These are phyloP conservation scores for Penicillium angulare DNA, from an alignment of 495 filamentous ascomycete species.

Conservation along the genomic window DNA sequence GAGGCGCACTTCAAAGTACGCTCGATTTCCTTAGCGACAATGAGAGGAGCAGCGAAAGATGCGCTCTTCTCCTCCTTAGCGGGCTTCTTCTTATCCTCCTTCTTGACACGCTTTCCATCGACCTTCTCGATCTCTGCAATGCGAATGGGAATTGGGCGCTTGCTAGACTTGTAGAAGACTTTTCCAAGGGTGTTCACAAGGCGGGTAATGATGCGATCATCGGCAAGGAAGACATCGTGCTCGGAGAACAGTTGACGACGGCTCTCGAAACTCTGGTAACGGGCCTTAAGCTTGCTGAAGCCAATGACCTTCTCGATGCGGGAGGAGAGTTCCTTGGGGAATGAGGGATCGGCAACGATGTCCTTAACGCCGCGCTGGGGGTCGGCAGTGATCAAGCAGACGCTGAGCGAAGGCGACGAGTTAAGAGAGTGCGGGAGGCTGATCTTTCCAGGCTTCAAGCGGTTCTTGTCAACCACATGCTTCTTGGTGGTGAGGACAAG, in stretches of 20 bases:
- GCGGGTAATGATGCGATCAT: conserved; percentile 75
- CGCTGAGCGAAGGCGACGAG: conserved; percentile 56
- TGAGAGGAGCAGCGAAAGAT: conserved; percentile 44
- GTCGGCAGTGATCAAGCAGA: conserved; percentile 82
- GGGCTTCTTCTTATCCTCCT: conserved; percentile 39
- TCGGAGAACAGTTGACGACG: conserved; percentile 79
- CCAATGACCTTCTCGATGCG: conserved; percentile 81
- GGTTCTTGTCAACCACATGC: conserved; percentile 71
- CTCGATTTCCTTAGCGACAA: conserved; percentile 69
- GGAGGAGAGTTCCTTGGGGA: conserved; percentile 68
- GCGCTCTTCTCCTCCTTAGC: conserved; percentile 38
- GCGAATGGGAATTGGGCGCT: conserved; percentile 83
- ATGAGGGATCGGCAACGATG: conserved; percentile 68
- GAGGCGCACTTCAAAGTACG: conserved; percentile 66
- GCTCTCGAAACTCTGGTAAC: conserved; percentile 83
- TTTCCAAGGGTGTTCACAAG: conserved; percentile 81
- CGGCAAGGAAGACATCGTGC: conserved; percentile 84
- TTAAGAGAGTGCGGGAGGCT: conserved; percentile 67
- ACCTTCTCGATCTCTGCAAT: conserved; percentile 63
- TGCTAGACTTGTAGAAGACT: conserved; percentile 78
- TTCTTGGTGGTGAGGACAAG: conserved; percentile 87
- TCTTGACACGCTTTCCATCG: conserved; percentile 64
- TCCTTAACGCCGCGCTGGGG: conserved; percentile 92
- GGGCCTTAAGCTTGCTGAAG: conserved; percentile 75
- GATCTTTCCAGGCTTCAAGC: conserved; percentile 76